Base-by-base conservation (phyloP, 352 stramenopile genomes). In the Pythium vanterpoolii region DNA sequence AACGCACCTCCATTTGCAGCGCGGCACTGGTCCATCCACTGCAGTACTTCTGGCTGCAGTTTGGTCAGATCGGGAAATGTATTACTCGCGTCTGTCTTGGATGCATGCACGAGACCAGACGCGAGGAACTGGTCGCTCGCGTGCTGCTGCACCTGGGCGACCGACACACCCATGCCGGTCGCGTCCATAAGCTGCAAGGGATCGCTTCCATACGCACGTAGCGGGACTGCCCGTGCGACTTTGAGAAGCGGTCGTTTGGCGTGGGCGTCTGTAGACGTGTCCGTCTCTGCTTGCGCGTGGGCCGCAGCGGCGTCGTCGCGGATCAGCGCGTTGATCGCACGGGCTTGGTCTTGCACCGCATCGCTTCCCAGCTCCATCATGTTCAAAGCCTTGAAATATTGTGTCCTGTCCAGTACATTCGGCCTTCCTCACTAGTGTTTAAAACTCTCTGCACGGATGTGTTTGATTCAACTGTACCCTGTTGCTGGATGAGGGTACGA, bases 1-100 rank as follows among this genome's bases (percentile, higher is more conserved):
- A n/a, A 34, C 50, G 8, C 21, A 68, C 64, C 56, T 38, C 62
- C 52, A 34, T 73, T 65, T 13, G 74, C 64, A 28, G 56, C 59
- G 21, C 74, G 72, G 13, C 68, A 69, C 47, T 74, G 64, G 18
- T 68, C 59, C 49, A 89, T 66, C 72, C 72, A 87, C 50, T 77
- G 64, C 19, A 80, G 45, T 10, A 89, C 66, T 63, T 87, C 79
- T 4, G 72, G 69, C 19, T 76, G 62, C 43, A 74, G 77, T 19
- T 76, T 71, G 21, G 76, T 69, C 18, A 89, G 66, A 26, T 62
- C 49, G 0, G 27, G 39, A 33, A 58, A 53, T 39, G 30, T 13
- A 34, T 21, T n/a, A n/a, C n/a, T 60, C 43, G 16, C 43, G 19
- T 26, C 43, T 23, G 10, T 10, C 26, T 53, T 48, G 18, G 13